These are phyloP conservation scores for Imleria badia DNA, from an alignment of 768 basidiomycete genomes.

Conservation along the genomic window DNA sequence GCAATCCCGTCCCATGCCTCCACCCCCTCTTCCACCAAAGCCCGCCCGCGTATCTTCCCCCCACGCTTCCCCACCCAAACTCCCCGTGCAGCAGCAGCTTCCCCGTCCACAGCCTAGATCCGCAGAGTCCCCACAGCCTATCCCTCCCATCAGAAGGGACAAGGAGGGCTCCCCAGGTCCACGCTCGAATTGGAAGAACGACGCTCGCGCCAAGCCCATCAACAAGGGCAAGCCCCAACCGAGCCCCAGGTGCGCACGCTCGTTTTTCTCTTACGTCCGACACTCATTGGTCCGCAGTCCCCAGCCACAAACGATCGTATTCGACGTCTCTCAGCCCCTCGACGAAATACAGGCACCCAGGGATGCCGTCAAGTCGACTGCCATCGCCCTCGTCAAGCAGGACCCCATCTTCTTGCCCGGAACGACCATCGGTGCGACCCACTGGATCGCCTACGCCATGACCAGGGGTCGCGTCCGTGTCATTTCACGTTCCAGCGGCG, in stretches of 20 bases:
- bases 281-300: constrained; percentile 38
- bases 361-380: constrained; percentile 83
- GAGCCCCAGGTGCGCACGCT: constrained; percentile 54
- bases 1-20: constrained; percentile 40
- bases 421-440: constrained; percentile 85
- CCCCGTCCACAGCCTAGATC: constrained; percentile 47
- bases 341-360: constrained; percentile 74
- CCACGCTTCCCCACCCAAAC: constrained; percentile 65
- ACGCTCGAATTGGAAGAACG: constrained; percentile 42
- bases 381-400: constrained; percentile 85
- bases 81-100: constrained; percentile 43
- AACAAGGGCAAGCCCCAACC: constrained; percentile 46
- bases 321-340: constrained; percentile 72
- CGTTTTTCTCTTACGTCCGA: neutral
- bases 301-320: constrained; percentile 65
- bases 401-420: constrained; percentile 83
- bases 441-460: constrained; percentile 94
- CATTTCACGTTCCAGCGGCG: constrained; percentile 85
- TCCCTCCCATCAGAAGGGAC: constrained; percentile 46
- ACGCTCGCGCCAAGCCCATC: constrained; percentile 38
- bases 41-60: constrained; percentile 53
- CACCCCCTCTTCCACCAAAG: constrained; percentile 64
- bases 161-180: constrained; percentile 74
- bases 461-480: constrained; percentile 87
- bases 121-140: constrained; percentile 50